A percentile compares a stretch with the other conserved stretches of the same genome.
These are phyloP conservation scores for Casaregolazyma suthepensis DNA, from an alignment of 1,139 yeast species.

Conservation along the genomic window DNA sequence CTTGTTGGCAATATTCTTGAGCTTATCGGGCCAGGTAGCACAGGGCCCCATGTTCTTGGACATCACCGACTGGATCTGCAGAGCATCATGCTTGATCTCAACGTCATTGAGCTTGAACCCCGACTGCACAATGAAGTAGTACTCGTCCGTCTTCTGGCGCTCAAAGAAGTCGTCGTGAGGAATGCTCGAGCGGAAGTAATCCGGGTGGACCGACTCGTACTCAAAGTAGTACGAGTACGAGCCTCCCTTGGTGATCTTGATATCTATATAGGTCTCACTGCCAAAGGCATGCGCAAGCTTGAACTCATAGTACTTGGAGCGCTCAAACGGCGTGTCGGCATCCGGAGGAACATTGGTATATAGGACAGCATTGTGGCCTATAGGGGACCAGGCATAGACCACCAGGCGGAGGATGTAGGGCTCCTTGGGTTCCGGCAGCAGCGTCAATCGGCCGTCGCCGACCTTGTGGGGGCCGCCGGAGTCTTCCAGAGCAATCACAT, in stretches of 20 bases:
- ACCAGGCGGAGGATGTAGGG: conserved; percentile 50
- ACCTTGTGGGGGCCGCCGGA: conserved; percentile 29
- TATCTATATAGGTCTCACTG: conserved; percentile 50
- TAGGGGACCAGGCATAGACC: conserved; percentile 67
- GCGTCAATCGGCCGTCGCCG: conserved; percentile 47
- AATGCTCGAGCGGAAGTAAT: conserved; percentile 15
- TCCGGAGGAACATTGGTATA: conserved; percentile 68
- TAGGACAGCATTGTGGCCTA: conserved; percentile 63
- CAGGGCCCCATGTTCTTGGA: conserved; percentile 85
- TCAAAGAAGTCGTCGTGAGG: conserved; percentile 7
- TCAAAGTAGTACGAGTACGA: conserved; percentile 51
- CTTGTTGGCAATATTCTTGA: conserved; percentile 55
- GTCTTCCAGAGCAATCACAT: conserved; percentile 26
- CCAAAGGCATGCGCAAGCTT: conserved; percentile 39
- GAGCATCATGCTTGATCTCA: conserved; percentile 67
- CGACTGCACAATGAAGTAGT: conserved; percentile 79
- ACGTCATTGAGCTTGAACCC: conserved; percentile 52
- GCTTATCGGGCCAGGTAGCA: conserved; percentile 59
- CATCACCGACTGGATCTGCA: conserved; percentile 77
- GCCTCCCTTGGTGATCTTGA: conserved; percentile 70
- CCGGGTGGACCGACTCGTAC: conserved; percentile 24
- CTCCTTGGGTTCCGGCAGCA: conserved; percentile 50
- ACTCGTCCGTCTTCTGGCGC: conserved; percentile 42
- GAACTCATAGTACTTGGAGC: conserved; percentile 49
- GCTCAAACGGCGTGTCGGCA: conserved; percentile 41